phyloP scores from a whole-genome alignment of 2,329 filamentous ascomycete species.

The Xylaria sp. region DNA sequence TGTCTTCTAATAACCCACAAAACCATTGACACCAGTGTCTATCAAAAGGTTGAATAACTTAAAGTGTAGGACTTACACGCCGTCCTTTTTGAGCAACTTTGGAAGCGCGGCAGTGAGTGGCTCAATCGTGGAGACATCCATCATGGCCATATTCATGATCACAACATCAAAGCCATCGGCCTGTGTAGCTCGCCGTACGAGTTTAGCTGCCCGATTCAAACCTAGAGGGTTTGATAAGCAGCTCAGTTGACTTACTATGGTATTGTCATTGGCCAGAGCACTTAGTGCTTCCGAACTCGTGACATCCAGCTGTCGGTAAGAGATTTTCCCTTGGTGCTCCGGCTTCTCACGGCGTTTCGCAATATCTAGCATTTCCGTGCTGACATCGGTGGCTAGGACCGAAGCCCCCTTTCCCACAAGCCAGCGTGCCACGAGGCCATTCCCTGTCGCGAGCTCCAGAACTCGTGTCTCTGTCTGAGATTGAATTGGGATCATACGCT shows the following conservation, averaged over 20 bases:
- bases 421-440: slow-evolving; percentile 33
- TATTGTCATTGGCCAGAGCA: not conserved
- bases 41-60: not conserved
- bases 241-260: slow-evolving; percentile 9
- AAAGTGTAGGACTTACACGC: slow-evolving; percentile 25
- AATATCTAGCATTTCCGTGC: slow-evolving; percentile 24
- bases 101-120: slow-evolving; percentile 30
- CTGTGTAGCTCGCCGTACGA: not conserved
- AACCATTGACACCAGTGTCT: not conserved
- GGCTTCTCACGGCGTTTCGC: slow-evolving; percentile 24
- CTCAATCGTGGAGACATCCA: slow-evolving; percentile 30
- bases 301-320: slow-evolving; percentile 20
- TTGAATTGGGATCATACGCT: slow-evolving; percentile 22
- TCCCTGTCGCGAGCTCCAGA: slow-evolving; percentile 29
- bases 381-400: slow-evolving; percentile 27
- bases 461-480: slow-evolving; percentile 5
- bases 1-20: not conserved
- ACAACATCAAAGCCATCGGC: slow-evolving; percentile 25
- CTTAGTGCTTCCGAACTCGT: slow-evolving; percentile 16
- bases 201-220: not conserved
- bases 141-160: slow-evolving; percentile 34
- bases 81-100: slow-evolving; percentile 27
- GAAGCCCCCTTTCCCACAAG: slow-evolving; percentile 18
- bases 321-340: slow-evolving; percentile 23
- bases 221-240: not conserved